These are phyloP conservation scores for Pseudocercospora eumusae DNA, from an alignment of 2,329 filamentous ascomycete genomes.

Conservation along the genomic window DNA sequence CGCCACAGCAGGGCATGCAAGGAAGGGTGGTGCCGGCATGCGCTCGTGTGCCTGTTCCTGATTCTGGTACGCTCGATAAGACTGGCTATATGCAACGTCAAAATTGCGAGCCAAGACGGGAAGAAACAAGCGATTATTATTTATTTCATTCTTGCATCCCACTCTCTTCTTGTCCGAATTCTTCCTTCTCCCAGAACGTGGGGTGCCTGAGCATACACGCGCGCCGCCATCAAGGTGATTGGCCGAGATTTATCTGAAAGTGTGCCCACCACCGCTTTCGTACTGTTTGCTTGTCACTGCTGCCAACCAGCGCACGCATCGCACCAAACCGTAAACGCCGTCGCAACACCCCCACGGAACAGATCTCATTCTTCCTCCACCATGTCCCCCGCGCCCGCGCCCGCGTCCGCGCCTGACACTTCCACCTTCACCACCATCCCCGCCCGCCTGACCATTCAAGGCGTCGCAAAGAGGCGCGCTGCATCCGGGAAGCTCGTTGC, in stretches of 20 bases:
- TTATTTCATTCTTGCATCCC: constrained; percentile 20
- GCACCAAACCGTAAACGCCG: too few relatives aligned
- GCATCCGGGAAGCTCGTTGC: constrained; percentile 73
- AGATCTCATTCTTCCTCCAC: constrained; percentile 29
- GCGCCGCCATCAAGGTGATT: constrained; percentile 26
- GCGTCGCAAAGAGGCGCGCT: constrained; percentile 66
- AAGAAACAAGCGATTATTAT: background rate
- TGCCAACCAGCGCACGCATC: constrained; percentile 8
- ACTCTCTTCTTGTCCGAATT: constrained; percentile 18
- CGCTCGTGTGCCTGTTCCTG: constrained; percentile 10
- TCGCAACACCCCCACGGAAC: constrained; percentile 11
- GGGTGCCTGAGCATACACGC: constrained; percentile 2
- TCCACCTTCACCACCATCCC: too few relatives aligned
- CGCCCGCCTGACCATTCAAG: constrained; percentile 62
- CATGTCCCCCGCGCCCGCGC: constrained; percentile 41
- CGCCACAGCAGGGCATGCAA: too few relatives aligned
- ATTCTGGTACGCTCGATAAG: constrained; percentile 7
- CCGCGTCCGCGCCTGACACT: too few relatives aligned
- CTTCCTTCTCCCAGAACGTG: constrained; percentile 9
- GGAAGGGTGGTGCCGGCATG: background rate
- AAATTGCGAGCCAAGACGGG: background rate
- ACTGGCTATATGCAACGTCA: constrained; percentile 11
- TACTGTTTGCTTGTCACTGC: constrained; percentile 14
- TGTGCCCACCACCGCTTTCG: constrained; percentile 16
- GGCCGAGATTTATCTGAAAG: constrained; percentile 16